A percentile compares a stretch with the other conserved stretches of the same genome.
These are phyloP conservation scores for Alloteropsis semialata DNA, from an alignment of 176 grass and related monocot genomes.

Conservation along the genomic window DNA sequence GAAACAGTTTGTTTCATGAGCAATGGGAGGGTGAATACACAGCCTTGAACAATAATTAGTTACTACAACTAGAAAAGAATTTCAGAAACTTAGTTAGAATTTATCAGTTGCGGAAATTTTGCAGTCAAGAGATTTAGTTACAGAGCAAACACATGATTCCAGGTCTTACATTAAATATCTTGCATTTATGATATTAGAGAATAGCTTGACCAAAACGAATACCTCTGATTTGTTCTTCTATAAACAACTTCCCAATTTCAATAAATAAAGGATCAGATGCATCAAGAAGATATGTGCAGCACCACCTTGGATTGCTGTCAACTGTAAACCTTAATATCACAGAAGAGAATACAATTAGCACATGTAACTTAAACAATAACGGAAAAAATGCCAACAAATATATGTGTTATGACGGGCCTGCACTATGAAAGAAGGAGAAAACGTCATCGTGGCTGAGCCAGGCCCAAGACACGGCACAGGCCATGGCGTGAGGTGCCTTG, in stretches of 20 bases:
- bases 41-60: not conserved
- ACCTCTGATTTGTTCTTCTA: constrained; percentile 73
- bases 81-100: not conserved
- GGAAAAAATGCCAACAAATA: not conserved
- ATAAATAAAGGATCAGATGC: constrained; percentile 74
- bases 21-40: not conserved
- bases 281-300: constrained; percentile 84
- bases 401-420: too few species aligned
- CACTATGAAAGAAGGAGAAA: too few species aligned
- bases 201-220: constrained; percentile 14
- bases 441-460: too few species aligned
- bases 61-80: not conserved
- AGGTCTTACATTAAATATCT: not conserved
- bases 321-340: constrained; percentile 68
- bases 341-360: constrained; percentile 29
- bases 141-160: not conserved
- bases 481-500: too few species aligned
- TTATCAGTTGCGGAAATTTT: not conserved
- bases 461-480: too few species aligned
- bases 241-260: constrained; percentile 70
- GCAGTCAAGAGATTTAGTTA: not conserved
- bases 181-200: not conserved
- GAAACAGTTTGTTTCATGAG: not conserved
- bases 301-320: constrained; percentile 71
- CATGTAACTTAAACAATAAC: not conserved